A percentile compares a stretch with the other conserved stretches of the same genome.
phyloP scores from a whole-genome alignment of 208 protist genomes.

The Acanthamoeba divionensis region DNA sequence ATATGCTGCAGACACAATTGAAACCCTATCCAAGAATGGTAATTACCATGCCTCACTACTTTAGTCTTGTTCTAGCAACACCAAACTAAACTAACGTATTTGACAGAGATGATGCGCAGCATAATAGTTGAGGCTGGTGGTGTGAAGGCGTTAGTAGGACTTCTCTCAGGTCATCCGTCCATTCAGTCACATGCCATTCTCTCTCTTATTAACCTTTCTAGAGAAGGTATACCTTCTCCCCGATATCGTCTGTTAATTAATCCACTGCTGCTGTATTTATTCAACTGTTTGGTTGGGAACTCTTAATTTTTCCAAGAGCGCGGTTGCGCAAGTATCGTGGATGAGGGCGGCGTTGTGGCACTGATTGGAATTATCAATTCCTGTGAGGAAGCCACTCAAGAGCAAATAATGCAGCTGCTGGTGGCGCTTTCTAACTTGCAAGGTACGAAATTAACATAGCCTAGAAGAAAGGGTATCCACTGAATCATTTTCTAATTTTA shows the following conservation, averaged over 20 bases:
- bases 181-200: conserved; percentile 14
- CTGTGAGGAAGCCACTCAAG: not conserved
- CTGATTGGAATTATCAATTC: not conserved
- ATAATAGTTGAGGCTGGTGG: not conserved
- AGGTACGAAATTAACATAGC: not conserved
- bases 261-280: not conserved
- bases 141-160: not conserved
- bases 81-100: not conserved
- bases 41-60: not conserved
- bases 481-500: not conserved
- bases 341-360: not conserved
- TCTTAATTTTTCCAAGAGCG: not conserved
- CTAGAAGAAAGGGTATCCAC: not conserved
- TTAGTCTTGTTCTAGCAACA: too few relatives aligned
- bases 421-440: not conserved
- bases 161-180: not conserved
- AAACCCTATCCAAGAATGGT: not conserved
- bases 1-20: not conserved
- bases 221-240: not conserved
- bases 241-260: too few relatives aligned
- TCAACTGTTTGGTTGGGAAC: not conserved
- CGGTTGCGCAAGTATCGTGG: not conserved
- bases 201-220: not conserved
- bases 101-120: not conserved
- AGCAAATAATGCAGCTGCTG: not conserved